phyloP scores from a whole-genome alignment of 148 eudicot genomes.

The Arbutus unedo region DNA sequence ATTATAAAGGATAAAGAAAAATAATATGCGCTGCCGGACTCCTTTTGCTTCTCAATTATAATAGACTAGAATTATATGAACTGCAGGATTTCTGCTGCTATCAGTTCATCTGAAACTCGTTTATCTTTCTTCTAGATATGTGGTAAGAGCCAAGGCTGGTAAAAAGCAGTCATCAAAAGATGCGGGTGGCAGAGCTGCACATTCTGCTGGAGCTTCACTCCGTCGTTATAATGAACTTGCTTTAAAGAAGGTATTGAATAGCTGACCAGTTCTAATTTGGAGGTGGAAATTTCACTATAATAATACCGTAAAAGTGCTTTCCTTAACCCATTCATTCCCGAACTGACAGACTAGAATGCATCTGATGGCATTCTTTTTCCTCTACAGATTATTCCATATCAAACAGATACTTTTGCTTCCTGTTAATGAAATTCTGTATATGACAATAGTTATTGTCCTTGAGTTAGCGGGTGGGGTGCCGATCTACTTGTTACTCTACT shows the following conservation, averaged over 20 bases:
- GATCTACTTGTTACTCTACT: constrained; percentile 3
- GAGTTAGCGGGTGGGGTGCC: background rate
- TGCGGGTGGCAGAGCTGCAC: constrained; percentile 66
- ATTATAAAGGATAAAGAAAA: background rate
- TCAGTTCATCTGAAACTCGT: background rate
- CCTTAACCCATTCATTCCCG: background rate
- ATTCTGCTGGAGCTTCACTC: constrained; percentile 95
- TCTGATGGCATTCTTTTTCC: background rate
- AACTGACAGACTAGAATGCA: background rate
- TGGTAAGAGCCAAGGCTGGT: constrained; percentile 94
- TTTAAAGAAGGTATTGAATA: constrained; percentile 68
- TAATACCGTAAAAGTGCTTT: background rate
- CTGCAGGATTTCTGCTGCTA: background rate
- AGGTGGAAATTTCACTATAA: background rate
- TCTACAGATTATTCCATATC: background rate
- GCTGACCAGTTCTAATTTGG: background rate
- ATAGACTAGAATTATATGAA: background rate
- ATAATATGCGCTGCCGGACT: background rate
- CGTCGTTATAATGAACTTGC: constrained; percentile 92
- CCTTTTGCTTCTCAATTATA: constrained; percentile 1
- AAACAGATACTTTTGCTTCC: background rate
- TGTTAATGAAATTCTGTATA: background rate
- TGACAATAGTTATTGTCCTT: background rate
- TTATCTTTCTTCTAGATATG: constrained; percentile 56
- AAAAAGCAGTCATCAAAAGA: constrained; percentile 89